Percentiles rank a stretch among this genome's conserved stretches.
These are phyloP conservation scores for Erigeron philadelphicus DNA, from an alignment of 140 eudicot species.

Conservation along the genomic window DNA sequence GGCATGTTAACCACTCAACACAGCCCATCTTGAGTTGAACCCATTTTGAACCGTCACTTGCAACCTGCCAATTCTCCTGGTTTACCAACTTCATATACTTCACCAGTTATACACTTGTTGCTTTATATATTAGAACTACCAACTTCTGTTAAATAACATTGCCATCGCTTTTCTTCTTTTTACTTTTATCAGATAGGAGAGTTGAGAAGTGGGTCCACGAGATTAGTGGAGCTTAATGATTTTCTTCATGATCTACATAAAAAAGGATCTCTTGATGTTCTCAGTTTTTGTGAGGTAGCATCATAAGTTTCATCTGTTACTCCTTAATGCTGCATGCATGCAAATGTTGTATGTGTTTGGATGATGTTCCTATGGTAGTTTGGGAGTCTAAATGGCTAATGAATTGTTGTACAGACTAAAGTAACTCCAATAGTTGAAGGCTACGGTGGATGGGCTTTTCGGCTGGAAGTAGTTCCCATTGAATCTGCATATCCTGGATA, in stretches of 20 bases:
- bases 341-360: conserved; percentile 1
- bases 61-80: too few relatives aligned
- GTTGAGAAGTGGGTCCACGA: conserved; percentile 94
- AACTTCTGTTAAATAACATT: background rate
- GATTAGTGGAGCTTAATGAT: conserved; percentile 79
- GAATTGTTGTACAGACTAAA: conserved; percentile 61
- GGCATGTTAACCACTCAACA: background rate
- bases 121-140: background rate
- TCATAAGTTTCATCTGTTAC: background rate
- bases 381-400: conserved; percentile 16
- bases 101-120: too few relatives aligned
- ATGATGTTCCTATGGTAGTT: conserved; percentile 10
- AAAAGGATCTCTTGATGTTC: conserved; percentile 72
- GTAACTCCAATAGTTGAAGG: conserved; percentile 99
- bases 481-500: conserved; percentile 99
- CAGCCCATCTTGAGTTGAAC: background rate
- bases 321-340: background rate
- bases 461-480: conserved; percentile 90
- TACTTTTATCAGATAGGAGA: conserved; percentile 63
- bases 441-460: conserved; percentile 97
- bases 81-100: too few relatives aligned
- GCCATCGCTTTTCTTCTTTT: background rate
- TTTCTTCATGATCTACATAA: conserved; percentile 67
- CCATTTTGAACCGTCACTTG: background rate
- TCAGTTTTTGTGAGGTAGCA: conserved; percentile 91